Base-by-base conservation (phyloP, 805 yeast genomes). In the Isabelozyma pseudorhagii region DNA sequence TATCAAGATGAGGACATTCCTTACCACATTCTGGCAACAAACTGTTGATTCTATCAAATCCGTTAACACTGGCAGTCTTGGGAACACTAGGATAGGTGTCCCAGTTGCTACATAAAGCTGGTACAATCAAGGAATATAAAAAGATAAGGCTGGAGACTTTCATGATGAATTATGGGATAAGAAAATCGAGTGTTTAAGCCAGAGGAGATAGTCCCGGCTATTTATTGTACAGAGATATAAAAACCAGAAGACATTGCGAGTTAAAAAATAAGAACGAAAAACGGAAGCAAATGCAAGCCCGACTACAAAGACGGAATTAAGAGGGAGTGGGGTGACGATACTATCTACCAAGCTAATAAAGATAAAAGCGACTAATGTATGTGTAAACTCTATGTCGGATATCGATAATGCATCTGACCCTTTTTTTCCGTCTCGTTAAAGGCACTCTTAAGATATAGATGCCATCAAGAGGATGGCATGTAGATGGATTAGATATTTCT, bases 81-180 rank as follows among this genome's bases (percentile, higher is more conserved):
- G 80, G 75, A 29, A 77, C 80, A 13, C 58, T 53, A 15, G 81
- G 81, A 54, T 73, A 76, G 8, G 79, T 74, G 43, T 60, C 70
- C 68, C 71, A 75, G 53, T 73, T 64, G 21, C 52, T 55, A 3
- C 74, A 31, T 31, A 31, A 31, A 2, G 36, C 36, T 10, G 36
- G 36, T 5, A 31, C 36, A 31, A 31, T 31, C 10, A 31, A 31
- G 10, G 36, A 31, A 13, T 31, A 31, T 31, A 31, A 31, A 31
- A 31, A 8, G 36, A 31, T 31, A 31, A 31, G 36, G 10, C 36
- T 31, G 36, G 36, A 31, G 36, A 31, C 36, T 31, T 31, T 31
- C 36, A 31, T 31, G n/a, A 31, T 31, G 36, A 31, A 13, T 31
- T 10, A 31, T 31, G 36, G 36, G 36, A 31, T 21, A 21, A 21